phyloP scores from a whole-genome alignment of 1,139 yeast genomes.

The Candida sp. region DNA sequence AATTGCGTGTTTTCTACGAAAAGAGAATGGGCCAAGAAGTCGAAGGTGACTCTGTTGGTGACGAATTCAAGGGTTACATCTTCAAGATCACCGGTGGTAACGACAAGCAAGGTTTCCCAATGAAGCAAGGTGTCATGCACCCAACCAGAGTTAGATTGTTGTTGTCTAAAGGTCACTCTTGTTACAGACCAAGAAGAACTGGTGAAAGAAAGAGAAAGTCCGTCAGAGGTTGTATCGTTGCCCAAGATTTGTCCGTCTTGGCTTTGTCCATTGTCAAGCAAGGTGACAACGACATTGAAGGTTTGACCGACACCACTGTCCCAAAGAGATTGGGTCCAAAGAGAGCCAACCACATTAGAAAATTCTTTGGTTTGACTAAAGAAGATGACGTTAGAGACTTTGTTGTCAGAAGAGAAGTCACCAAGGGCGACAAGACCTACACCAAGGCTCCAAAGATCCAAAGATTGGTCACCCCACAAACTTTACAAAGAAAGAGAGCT shows the following conservation, averaged over 20 bases:
- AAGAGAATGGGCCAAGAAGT: slow-evolving; percentile 99
- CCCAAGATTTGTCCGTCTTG: slow-evolving; percentile 95
- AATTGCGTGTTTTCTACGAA: slow-evolving; percentile 98
- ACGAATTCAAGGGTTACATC: slow-evolving; percentile 99
- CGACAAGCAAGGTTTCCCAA: slow-evolving; percentile 99
- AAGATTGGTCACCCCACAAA: slow-evolving; percentile 99
- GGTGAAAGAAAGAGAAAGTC: slow-evolving; percentile 99
- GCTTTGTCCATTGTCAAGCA: slow-evolving; percentile 95
- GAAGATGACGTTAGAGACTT: slow-evolving; percentile 95
- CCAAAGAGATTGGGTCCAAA: slow-evolving; percentile 99
- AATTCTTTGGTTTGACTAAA: slow-evolving; percentile 98
- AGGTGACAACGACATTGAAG: slow-evolving; percentile 96
- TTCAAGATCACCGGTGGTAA: slow-evolving; percentile 99
- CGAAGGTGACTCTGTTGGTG: slow-evolving; percentile 98
- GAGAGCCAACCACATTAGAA: slow-evolving; percentile 99
- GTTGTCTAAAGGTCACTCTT: slow-evolving; percentile 93
- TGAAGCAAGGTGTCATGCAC: slow-evolving; percentile 99
- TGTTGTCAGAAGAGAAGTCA: slow-evolving; percentile 98
- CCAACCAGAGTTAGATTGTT: slow-evolving; percentile 99
- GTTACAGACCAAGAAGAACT: slow-evolving; percentile 99
- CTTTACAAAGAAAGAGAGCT: slow-evolving; percentile 99
- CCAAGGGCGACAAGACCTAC: slow-evolving; percentile 98
- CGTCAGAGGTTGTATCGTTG: slow-evolving; percentile 99
- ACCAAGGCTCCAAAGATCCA: slow-evolving; percentile 99
- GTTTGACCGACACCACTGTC: slow-evolving; percentile 92